Conservation (phyloP, 2,329 filamentous ascomycete genomes). For the Claviceps sp. region DNA sequence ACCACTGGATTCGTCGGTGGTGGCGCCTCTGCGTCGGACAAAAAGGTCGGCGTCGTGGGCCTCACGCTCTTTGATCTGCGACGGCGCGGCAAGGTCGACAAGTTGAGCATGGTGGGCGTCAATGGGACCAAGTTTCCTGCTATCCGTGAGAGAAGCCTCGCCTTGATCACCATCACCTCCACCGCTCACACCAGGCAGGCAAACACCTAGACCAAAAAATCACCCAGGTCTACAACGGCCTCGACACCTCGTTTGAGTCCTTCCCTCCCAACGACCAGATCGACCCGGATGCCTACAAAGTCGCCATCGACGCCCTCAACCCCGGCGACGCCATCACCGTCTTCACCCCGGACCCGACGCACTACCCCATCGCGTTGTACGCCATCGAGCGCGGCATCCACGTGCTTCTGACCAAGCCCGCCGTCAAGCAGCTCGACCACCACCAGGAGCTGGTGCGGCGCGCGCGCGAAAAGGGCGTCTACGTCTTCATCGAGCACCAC, state of each 20-base stretch:
- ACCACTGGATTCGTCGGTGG: constrained; percentile 87
- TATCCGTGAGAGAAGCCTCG: constrained; percentile 49
- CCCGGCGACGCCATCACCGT: constrained; percentile 86
- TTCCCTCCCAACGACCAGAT: constrained; percentile 61
- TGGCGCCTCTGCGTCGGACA: constrained; percentile 75
- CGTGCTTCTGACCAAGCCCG: constrained; percentile 88
- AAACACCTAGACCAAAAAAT: constrained; percentile 83
- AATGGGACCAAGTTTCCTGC: constrained; percentile 83
- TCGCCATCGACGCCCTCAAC: constrained; percentile 69
- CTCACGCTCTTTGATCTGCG: constrained; percentile 82
- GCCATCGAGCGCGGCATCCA: constrained; percentile 80
- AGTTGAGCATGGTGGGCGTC: constrained; percentile 79
- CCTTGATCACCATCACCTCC: neutral
- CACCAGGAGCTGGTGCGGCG: constrained; percentile 65
- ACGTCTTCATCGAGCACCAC: constrained; percentile 91
- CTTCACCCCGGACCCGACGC: constrained; percentile 88
- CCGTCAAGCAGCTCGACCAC: constrained; percentile 70
- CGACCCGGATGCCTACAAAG: constrained; percentile 76
- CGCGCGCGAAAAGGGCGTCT: constrained; percentile 61
- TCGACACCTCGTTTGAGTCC: constrained; percentile 76
- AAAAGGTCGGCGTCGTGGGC: constrained; percentile 90
- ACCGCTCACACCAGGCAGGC: constrained; percentile 30
- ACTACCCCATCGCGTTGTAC: constrained; percentile 84
- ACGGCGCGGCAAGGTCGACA: constrained; percentile 73
- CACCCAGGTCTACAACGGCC: constrained; percentile 69